phyloP scores from a whole-genome alignment of 805 yeast species.

The Debaryomyces maramus region DNA sequence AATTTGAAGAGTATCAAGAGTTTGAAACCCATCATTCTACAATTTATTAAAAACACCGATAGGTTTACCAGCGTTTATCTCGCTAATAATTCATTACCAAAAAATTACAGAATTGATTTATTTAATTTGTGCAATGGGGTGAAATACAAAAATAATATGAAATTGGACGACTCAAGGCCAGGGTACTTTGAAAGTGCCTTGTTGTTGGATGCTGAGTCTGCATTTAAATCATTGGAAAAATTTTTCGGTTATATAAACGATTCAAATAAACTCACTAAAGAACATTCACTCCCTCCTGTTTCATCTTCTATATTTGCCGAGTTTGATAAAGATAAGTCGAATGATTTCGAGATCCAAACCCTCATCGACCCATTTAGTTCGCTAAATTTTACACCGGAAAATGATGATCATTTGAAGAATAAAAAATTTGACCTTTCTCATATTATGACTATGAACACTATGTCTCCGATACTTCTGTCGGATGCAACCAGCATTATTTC shows the following conservation, averaged over 20 bases:
- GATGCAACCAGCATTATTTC: conserved; percentile 10
- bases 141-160: conserved; percentile 45
- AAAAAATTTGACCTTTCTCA: conserved; percentile 20
- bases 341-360: not conserved
- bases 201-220: conserved; percentile 50
- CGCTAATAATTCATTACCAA: conserved; percentile 44
- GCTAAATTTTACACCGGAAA: not conserved
- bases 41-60: conserved; percentile 28
- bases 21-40: conserved; percentile 37
- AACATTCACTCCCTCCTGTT: not conserved
- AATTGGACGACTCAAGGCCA: conserved; percentile 60
- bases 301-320: not conserved
- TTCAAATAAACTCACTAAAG: not conserved
- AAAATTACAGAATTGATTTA: conserved; percentile 51
- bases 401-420: conserved; percentile 2
- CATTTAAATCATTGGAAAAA: conserved; percentile 43
- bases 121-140: conserved; percentile 59
- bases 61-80: conserved; percentile 42
- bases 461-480: conserved; percentile 15
- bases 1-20: conserved; percentile 31
- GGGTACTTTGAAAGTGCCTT: conserved; percentile 61
- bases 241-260: conserved; percentile 19
- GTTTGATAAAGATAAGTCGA: not conserved
- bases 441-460: conserved; percentile 9
- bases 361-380: not conserved